These are phyloP conservation scores for Glycine latifolia DNA, from an alignment of 306 rosid genomes.

Conservation along the genomic window DNA sequence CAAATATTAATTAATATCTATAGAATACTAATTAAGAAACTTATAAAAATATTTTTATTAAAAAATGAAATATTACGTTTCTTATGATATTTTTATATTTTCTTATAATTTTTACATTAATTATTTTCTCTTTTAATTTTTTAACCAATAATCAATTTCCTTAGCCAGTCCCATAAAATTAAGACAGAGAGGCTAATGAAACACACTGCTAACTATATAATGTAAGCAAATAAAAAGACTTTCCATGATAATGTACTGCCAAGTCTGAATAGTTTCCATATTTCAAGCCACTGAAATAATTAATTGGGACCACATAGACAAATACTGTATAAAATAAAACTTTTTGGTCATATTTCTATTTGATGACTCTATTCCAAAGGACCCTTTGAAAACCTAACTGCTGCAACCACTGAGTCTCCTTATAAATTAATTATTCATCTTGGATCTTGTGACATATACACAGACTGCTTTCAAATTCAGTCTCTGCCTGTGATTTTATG, in stretches of 20 bases:
- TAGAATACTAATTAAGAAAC: too few species aligned
- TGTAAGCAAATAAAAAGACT: neutral
- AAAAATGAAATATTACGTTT: too few species aligned
- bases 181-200: neutral
- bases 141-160: too few species aligned
- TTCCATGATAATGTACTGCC: neutral
- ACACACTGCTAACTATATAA: neutral
- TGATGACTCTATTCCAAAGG: constrained; percentile 44
- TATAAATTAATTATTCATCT: constrained; percentile 47
- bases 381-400: constrained; percentile 49
- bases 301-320: constrained; percentile 41
- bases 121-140: too few species aligned
- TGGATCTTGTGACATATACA: constrained; percentile 63
- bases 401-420: constrained; percentile 53
- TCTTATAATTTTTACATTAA: too few species aligned
- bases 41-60: too few species aligned
- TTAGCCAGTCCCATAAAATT: neutral
- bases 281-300: neutral
- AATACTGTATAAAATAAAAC: neutral
- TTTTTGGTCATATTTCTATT: constrained; percentile 36
- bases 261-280: neutral
- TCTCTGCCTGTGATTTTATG: constrained; percentile 51
- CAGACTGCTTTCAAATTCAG: constrained; percentile 51
- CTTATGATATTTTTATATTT: too few species aligned
- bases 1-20: too few species aligned